Conservation (phyloP, 1,139 yeast species). For the Taiozyma sp. region DNA sequence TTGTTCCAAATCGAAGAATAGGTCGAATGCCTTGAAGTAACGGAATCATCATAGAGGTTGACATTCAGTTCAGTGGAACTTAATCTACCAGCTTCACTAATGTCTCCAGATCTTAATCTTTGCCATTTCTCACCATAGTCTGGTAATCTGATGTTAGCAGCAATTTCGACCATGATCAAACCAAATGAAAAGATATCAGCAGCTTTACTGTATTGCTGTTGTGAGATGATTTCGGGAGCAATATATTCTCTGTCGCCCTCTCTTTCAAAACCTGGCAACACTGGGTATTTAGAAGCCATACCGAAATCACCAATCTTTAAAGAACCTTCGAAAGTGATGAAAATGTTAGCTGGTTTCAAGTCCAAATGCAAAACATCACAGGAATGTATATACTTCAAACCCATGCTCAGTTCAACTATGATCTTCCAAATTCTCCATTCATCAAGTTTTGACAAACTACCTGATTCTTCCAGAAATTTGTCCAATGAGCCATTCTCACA, state of each 20-base stretch:
- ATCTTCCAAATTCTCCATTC: conserved; percentile 99
- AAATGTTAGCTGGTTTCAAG: conserved; percentile 90
- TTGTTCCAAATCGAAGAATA: conserved; percentile 20
- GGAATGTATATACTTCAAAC: conserved; percentile 75
- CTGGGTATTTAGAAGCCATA: conserved; percentile 54
- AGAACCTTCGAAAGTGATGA: conserved; percentile 91
- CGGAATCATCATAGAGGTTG: conserved; percentile 20
- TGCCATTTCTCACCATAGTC: conserved; percentile 98
- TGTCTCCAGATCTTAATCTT: conserved; percentile 88
- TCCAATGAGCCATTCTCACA: conserved; percentile 94
- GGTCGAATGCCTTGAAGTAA: conserved; percentile 20
- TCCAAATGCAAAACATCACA: conserved; percentile 77
- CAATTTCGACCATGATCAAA: conserved; percentile 86
- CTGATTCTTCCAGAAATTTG: conserved; percentile 72
- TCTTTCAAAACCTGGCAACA: conserved; percentile 56
- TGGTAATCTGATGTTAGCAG: conserved; percentile 91
- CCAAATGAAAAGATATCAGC: conserved; percentile 96
- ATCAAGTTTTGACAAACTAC: conserved; percentile 69
- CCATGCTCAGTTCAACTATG: conserved; percentile 71
- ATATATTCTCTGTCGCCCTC: conserved; percentile 98
- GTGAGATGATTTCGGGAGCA: conserved; percentile 91
- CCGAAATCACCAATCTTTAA: conserved; percentile 63
- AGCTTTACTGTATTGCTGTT: conserved; percentile 78
- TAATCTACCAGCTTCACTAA: conserved; percentile 89
- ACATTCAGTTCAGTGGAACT: conserved; percentile 55